A percentile compares a stretch with the other conserved stretches of the same genome.
These are phyloP conservation scores for Phytophthora cajani DNA, from an alignment of 352 stramenopile genomes.

Conservation along the genomic window DNA sequence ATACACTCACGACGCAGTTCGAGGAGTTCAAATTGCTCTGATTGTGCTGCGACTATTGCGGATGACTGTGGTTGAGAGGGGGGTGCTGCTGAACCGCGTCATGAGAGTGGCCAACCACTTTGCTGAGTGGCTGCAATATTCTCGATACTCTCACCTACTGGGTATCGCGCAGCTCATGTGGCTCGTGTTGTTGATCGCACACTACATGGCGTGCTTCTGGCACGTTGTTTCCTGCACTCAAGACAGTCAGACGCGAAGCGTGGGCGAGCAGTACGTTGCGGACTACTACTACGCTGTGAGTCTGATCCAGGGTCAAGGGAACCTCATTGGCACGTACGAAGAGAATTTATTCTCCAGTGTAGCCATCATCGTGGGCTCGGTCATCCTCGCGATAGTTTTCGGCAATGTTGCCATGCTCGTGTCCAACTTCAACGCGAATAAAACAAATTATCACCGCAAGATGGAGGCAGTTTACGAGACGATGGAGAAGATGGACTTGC, in stretches of 20 bases:
- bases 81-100: neutral
- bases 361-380: constrained; percentile 45
- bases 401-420: constrained; percentile 59
- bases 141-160: neutral
- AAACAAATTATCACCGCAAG: constrained; percentile 57
- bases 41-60: neutral
- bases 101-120: neutral
- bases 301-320: constrained; percentile 57
- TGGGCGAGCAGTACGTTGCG: constrained; percentile 35
- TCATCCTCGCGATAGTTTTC: constrained; percentile 60
- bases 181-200: neutral
- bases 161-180: neutral
- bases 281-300: constrained; percentile 35
- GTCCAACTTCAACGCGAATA: constrained; percentile 52
- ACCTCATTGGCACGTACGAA: constrained; percentile 4
- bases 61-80: neutral
- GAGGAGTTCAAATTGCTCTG: neutral
- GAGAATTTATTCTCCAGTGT: constrained; percentile 43
- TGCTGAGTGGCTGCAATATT: neutral
- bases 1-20: neutral
- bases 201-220: constrained; percentile 26
- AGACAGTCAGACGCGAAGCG: neutral
- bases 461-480: constrained; percentile 58
- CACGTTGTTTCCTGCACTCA: constrained; percentile 17
- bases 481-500: constrained; percentile 55